Evolutionary conservation across 2,329 filamentous ascomycete genomes (phyloP).

Genomic region (Penicillium expansum): DNA sequence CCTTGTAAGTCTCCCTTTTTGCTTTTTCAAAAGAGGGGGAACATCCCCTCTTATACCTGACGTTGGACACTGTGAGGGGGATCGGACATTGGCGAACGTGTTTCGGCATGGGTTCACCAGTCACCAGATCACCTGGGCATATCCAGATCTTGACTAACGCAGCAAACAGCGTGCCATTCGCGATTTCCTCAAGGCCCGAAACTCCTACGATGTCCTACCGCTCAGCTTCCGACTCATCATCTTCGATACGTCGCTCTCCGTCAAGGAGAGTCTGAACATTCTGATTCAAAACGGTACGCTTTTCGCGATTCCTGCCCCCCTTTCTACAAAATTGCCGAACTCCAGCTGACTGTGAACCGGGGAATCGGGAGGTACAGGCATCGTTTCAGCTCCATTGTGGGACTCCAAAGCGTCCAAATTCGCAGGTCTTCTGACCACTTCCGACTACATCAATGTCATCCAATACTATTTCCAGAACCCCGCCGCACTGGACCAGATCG

Average conservation of each 20-base stretch:
- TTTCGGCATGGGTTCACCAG: conserved; percentile 7
- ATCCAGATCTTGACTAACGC: conserved; percentile 30
- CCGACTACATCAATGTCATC: conserved; percentile 97
- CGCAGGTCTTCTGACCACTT: conserved; percentile 89
- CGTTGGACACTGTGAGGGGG: conserved; percentile 1
- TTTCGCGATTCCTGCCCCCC: not conserved
- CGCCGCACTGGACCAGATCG: conserved; percentile 81
- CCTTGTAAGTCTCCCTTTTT: conserved; percentile 41
- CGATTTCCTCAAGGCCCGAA: conserved; percentile 93
- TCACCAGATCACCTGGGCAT: conserved; percentile 4
- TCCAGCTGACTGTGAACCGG: conserved; percentile 19
- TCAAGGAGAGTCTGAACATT: conserved; percentile 96
- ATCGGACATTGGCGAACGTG: conserved; percentile 11
- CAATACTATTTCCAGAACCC: conserved; percentile 99
- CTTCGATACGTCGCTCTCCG: conserved; percentile 89
- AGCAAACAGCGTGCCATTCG: conserved; percentile 74
- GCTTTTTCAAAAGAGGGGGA: conserved; percentile 5
- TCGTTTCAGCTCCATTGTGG: conserved; percentile 96
- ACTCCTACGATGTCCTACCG: conserved; percentile 95
- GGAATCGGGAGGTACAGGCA: conserved; percentile 58
- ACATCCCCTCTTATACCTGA: conserved; percentile 1
- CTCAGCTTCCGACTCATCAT: conserved; percentile 94
- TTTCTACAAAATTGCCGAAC: not conserved
- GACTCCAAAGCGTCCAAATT: conserved; percentile 91
- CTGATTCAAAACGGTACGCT: conserved; percentile 84